Evolutionary conservation across 164 flowering plant species (phyloP).

Genomic region (Macadamia tetraphylla): DNA sequence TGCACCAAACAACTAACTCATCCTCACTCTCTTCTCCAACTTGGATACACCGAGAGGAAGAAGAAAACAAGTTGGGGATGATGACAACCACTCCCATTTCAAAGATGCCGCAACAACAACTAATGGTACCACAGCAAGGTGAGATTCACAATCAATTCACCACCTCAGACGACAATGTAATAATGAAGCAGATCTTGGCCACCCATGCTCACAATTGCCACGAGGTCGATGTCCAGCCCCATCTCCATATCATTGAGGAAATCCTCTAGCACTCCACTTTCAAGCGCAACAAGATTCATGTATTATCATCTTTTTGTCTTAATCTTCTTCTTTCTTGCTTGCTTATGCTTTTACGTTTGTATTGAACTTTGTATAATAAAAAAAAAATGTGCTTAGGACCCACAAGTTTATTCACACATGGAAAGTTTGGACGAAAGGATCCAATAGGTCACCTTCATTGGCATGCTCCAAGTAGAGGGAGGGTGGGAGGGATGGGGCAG

Average conservation of each 20-base stretch:
- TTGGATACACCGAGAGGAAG: too few relatives aligned
- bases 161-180: conserved; percentile 54
- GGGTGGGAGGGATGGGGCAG: too few relatives aligned
- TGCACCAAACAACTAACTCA: too few relatives aligned
- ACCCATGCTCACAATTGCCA: conserved; percentile 66
- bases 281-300: not conserved
- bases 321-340: not conserved
- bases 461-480: conserved; percentile 31
- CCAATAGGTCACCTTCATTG: conserved; percentile 12
- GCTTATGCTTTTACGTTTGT: not conserved
- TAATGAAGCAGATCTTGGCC: conserved; percentile 48
- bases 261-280: conserved; percentile 28
- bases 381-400: not conserved
- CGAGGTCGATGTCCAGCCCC: conserved; percentile 45
- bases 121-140: not conserved
- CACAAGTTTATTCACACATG: not conserved
- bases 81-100: too few relatives aligned
- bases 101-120: not conserved
- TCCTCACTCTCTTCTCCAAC: too few relatives aligned
- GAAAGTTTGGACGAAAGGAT: conserved; percentile 32
- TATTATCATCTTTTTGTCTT: not conserved
- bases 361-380: too few relatives aligned
- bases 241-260: conserved; percentile 51
- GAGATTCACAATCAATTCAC: conserved; percentile 33
- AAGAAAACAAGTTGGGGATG: too few relatives aligned